phyloP scores from a whole-genome alignment of 2,329 filamentous ascomycete genomes.

The Epichloe gansuensis region DNA sequence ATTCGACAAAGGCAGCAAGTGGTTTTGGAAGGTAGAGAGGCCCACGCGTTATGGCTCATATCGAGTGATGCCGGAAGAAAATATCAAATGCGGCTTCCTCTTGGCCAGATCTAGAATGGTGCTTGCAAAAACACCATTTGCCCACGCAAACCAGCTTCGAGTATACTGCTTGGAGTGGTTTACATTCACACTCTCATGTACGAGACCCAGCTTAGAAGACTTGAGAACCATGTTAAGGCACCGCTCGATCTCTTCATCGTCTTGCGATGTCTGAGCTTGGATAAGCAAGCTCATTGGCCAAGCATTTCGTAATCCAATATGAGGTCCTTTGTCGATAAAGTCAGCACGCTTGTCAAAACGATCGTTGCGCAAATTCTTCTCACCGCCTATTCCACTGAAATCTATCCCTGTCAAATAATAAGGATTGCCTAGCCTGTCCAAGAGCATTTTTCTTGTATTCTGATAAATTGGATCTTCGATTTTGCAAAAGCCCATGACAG shows the following conservation, averaged over 20 bases:
- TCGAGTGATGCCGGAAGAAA: constrained; percentile 49
- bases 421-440: constrained; percentile 67
- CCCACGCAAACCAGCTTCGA: constrained; percentile 94
- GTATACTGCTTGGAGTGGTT: constrained; percentile 57
- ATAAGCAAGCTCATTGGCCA: constrained; percentile 96
- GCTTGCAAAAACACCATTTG: constrained; percentile 89
- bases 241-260: constrained; percentile 68
- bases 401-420: constrained; percentile 70
- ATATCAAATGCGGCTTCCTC: constrained; percentile 79
- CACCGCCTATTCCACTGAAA: constrained; percentile 83
- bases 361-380: constrained; percentile 13
- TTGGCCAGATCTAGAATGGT: constrained; percentile 83
- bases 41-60: constrained; percentile 36
- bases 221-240: constrained; percentile 64
- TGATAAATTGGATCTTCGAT: constrained; percentile 59
- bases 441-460: constrained; percentile 71
- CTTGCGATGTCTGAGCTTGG: constrained; percentile 77
- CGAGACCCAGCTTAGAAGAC: constrained; percentile 62
- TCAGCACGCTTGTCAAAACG: constrained; percentile 6
- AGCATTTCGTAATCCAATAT: constrained; percentile 75
- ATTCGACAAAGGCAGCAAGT: too few relatives aligned
- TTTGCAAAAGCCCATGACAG: constrained; percentile 63
- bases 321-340: constrained; percentile 32
- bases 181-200: constrained; percentile 90
- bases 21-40: background rate